Percentiles rank a stretch among this genome's conserved stretches.
These are phyloP conservation scores for Lachnellula occidentalis DNA, from an alignment of 2,329 filamentous ascomycete species.

Conservation along the genomic window DNA sequence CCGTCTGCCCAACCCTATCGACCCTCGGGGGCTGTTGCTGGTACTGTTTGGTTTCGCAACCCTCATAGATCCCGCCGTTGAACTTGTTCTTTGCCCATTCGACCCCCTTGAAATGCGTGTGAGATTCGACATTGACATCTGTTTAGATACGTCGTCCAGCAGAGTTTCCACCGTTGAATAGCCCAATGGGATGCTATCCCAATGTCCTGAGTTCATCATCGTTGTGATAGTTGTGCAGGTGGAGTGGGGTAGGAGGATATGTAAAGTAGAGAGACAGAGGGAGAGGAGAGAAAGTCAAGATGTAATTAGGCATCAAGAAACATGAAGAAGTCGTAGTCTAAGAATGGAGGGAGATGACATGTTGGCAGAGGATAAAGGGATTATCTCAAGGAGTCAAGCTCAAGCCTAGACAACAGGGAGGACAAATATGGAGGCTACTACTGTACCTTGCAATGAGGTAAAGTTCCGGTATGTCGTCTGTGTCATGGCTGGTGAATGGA, in stretches of 20 bases:
- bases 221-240: conserved; percentile 2
- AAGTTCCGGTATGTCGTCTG: conserved; percentile 31
- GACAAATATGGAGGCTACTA: conserved; percentile 25
- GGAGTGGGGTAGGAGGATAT: neutral
- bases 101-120: conserved; percentile 45
- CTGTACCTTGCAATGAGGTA: conserved; percentile 25
- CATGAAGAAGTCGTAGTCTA: conserved; percentile 16
- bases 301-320: conserved; percentile 14
- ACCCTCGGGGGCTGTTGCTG: conserved; percentile 61
- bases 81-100: conserved; percentile 41
- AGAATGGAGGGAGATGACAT: conserved; percentile 13
- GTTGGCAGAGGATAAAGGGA: conserved; percentile 23
- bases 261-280: neutral
- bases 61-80: conserved; percentile 45
- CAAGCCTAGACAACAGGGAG: conserved; percentile 29
- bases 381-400: conserved; percentile 23
- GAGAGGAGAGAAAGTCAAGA: conserved; percentile 6
- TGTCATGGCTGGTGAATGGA: conserved; percentile 31
- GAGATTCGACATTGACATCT: conserved; percentile 44
- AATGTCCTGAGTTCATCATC: conserved; percentile 26
- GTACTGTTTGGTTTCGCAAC: conserved; percentile 61
- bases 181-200: conserved; percentile 19
- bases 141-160: conserved; percentile 47
- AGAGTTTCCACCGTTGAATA: conserved; percentile 40
- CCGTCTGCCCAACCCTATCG: conserved; percentile 44